Evolutionary conservation across 2,329 filamentous ascomycete species (phyloP), one percentile per base, ranked within the genome.

Genomic region (Monilinia laxa): DNA sequence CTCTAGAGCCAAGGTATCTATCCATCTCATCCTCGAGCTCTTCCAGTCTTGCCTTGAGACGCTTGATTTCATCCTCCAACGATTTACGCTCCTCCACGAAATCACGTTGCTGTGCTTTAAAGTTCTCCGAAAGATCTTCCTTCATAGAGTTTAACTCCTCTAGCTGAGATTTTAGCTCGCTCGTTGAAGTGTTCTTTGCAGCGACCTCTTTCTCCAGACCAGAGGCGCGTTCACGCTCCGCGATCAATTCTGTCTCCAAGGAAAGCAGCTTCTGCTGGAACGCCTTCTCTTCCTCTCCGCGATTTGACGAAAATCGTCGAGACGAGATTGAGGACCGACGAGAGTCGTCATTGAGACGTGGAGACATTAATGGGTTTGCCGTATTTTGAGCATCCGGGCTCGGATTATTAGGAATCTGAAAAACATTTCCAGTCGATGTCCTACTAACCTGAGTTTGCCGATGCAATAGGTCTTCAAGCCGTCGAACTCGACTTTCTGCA

Each of bases 1-100:
- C 92, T 54, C 91, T 86, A 52, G 90, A 93, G 73, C 92, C 92
- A 53, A 92, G 84, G 65, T 94, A 86, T 68, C 92, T 85, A 73
- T 97, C 93, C 62, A 98, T 86, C 75, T 97, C 93, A 73, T 97
- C 93, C 78, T 99, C 95, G 7, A 90, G 85, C 72, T 98, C 92
- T 75, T 98, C 95, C 0, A 95, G 81, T 63, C 89, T 90, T 64
- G 88, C 83, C 74, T 90, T 93, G 67, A 93, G 84, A 18, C 85
- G 84, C 72, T 88, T 89, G 67, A 95, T 88, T 76, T 98, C 93
- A 20, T 86, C 83, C 72, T 97, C 91, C 0, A 98, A 82, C 12
- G 88, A 90, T 74, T 90, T 92, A 51, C 95, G 87, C 77, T 98
- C 94, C 60, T 89, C 87, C 47, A 90, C 83, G 72, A 97, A 97